Evolutionary conservation across 1,139 yeast genomes (phyloP).

Genomic region (Meyerozyma guilliermondii): DNA sequence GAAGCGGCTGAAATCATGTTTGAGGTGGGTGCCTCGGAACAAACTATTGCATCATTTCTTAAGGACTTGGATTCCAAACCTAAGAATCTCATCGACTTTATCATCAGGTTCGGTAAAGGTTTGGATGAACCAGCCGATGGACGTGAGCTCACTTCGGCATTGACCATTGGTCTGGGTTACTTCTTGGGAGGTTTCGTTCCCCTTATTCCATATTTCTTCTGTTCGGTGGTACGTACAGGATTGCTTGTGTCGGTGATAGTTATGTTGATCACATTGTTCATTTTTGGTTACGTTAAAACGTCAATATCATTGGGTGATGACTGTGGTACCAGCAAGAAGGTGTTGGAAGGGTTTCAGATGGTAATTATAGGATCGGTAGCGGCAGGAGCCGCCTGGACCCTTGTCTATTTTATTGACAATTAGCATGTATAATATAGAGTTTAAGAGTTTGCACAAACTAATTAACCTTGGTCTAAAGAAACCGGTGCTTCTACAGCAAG

Average conservation of each 20-base stretch:
- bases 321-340: conserved; percentile 55
- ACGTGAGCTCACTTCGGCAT: conserved; percentile 68
- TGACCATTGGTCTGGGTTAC: conserved; percentile 71
- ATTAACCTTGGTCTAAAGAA: too few relatives aligned
- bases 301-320: conserved; percentile 78
- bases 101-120: conserved; percentile 69
- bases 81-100: conserved; percentile 62
- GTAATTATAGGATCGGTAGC: conserved; percentile 89
- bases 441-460: neutral
- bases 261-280: conserved; percentile 80
- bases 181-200: conserved; percentile 84
- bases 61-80: conserved; percentile 69
- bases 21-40: conserved; percentile 66
- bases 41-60: conserved; percentile 59
- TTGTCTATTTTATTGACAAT: conserved; percentile 70
- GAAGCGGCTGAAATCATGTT: conserved; percentile 70
- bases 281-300: conserved; percentile 85
- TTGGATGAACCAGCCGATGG: conserved; percentile 79
- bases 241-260: conserved; percentile 69
- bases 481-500: too few relatives aligned
- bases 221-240: conserved; percentile 68
- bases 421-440: neutral
- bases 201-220: conserved; percentile 73
- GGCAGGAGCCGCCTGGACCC: conserved; percentile 94
- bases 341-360: conserved; percentile 86